Evolutionary conservation across 2,329 filamentous ascomycete species (phyloP), one percentile per base, ranked within the genome.

Genomic region (Didymella lethalis): DNA sequence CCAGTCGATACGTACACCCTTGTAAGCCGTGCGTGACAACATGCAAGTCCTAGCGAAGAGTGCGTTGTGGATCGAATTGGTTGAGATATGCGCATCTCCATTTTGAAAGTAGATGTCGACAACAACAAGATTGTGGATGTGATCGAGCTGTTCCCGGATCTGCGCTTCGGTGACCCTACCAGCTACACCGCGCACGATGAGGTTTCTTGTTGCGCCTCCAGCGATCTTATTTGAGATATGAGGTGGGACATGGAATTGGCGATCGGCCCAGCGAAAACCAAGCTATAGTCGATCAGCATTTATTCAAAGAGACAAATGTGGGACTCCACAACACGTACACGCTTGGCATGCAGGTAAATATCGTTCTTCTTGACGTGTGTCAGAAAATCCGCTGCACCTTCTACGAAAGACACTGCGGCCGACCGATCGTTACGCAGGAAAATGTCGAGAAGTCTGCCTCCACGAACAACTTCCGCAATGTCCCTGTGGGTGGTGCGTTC

Each of bases 81-180:
- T 91, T 54, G 85, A 88, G 64, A 96, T 86, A 73, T 86, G 86
- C 58, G 85, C 89, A 73, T 87, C 85, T 4, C 82, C 82, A 18
- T 82, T 79, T 2, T 78, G 75, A 73, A 90, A 89, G 49, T 64
- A 63, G 44, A 95, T 78, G 43, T 84, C 84, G 68, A 95, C 82
- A 11, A 96, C 84, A 23, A 89, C 80, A 1, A 96, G 82, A 62
- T 91, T 91, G 79, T 94, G 88, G 60, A 96, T 94, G 72, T 96
- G 92, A 25, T 93, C 89, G 36, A 95, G 82, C 67, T 96, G 90
- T 4, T 88, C 83, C 11, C 89, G 86, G 63, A 96, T 86, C 16
- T 78, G 77, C 7, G 85, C 78, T 64, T 88, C 88, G 0, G 87
- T 92, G 64, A 90, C 52, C 79, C 83, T 52, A 79, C 79, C 65